phyloP scores from a whole-genome alignment of 2,329 filamentous ascomycete genomes.

The Xylariaceae sp. region DNA sequence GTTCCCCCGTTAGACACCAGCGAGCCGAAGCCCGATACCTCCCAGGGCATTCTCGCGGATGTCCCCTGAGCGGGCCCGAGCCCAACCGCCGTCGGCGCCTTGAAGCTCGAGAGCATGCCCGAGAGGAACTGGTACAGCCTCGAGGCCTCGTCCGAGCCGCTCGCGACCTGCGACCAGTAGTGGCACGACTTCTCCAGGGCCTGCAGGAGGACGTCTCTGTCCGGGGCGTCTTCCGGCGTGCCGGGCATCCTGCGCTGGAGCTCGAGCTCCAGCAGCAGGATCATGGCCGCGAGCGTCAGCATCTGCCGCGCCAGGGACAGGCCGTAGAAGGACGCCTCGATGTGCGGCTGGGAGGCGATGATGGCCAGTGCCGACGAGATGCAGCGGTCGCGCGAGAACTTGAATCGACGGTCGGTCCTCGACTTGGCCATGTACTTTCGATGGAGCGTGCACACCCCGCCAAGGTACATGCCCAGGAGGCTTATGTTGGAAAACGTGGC shows the following conservation, averaged over 20 bases:
- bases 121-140: conserved; percentile 7
- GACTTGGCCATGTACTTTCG: conserved; percentile 35
- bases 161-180: conserved; percentile 7
- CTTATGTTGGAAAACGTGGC: conserved; percentile 35
- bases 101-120: conserved; percentile 8
- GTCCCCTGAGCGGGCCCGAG: neutral
- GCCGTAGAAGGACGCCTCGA: conserved; percentile 14
- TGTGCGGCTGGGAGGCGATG: conserved; percentile 12
- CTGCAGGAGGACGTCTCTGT: conserved; percentile 5
- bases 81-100: neutral
- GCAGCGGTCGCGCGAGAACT: conserved; percentile 15
- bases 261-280: conserved; percentile 17
- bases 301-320: conserved; percentile 18
- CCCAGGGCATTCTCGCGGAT: neutral
- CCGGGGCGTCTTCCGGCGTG: conserved; percentile 3
- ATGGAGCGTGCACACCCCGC: conserved; percentile 42
- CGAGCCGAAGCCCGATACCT: neutral
- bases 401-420: conserved; percentile 6
- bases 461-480: conserved; percentile 43
- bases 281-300: conserved; percentile 17
- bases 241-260: conserved; percentile 6
- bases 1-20: neutral
- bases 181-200: conserved; percentile 9
- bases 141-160: conserved; percentile 9
- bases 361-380: conserved; percentile 18